Base-by-base conservation (phyloP, 2,329 filamentous ascomycete genomes). In the Arachnopeziza araneosa region DNA sequence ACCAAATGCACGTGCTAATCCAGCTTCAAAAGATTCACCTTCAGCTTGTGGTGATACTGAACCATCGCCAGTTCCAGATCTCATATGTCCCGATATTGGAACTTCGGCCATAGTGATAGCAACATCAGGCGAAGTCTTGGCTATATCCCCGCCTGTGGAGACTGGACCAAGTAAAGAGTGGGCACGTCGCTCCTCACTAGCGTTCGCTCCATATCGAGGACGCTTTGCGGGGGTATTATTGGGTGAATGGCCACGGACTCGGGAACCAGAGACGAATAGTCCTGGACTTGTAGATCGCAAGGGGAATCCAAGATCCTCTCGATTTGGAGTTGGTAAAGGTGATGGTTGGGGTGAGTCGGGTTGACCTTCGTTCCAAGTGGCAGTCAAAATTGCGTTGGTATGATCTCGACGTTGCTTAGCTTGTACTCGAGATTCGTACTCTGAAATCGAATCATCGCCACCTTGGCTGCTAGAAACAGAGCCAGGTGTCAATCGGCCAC, bases 301-400 rank as follows among this genome's bases (percentile, higher is more conserved):
- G 10, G 36, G 17, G 6, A 12, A 12, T 14, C 12, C 17, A 44
- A 44, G 12, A 44, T 44, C 36, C 36, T 44, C 36, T 3, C 36
- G 36, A 44, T 12, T 44, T 44, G 36, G 63, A n/a, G 24, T 53
- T 23, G 32, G 32, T 36, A 54, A 68, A 26, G 61, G 66, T 50
- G 68, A 71, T 54, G 56, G 54, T 50, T 68, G 68, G 8, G 83
- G 83, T 6, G 83, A 86, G 62, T 85, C 81, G 0, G 82, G 80
- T 62, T 87, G 84, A 2, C 83, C 84, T 68, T 87, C 82, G 59
- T 86, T 86, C 82, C 82, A 86, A 7, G 80, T 84, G 4, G 80
- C 81, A 19, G 77, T 80, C 60, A 83, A 65, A 49, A 86, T 77
- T 23, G 84, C 83, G 55, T 76, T 81, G 22, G 77, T 74, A 64